Conservation (phyloP, 2,329 filamentous ascomycete genomes). For the Aspergillus fumigatus region DNA sequence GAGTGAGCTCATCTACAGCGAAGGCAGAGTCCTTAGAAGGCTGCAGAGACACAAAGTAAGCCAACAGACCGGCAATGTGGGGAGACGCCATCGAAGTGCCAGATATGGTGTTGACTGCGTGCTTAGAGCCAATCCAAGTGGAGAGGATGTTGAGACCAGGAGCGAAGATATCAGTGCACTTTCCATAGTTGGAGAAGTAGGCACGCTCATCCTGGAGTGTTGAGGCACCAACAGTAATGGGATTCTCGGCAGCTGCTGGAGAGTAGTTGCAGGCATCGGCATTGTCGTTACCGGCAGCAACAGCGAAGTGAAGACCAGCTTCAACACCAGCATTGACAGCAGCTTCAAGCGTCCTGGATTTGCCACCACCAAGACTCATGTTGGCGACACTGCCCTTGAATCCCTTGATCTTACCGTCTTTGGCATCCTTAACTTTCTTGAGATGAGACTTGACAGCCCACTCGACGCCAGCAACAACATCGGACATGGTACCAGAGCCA, state of each 20-base stretch:
- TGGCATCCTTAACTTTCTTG: slow-evolving; percentile 70
- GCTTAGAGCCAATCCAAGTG: slow-evolving; percentile 96
- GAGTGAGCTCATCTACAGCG: slow-evolving; percentile 81
- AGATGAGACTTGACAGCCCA: slow-evolving; percentile 79
- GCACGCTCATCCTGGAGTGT: slow-evolving; percentile 91
- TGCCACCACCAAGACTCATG: slow-evolving; percentile 98
- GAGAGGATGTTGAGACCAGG: slow-evolving; percentile 95
- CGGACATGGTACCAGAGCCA: slow-evolving; percentile 96
- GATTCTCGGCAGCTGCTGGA: slow-evolving; percentile 83
- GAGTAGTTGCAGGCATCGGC: slow-evolving; percentile 99
- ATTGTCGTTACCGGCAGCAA: slow-evolving; percentile 98
- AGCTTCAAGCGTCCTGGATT: slow-evolving; percentile 84
- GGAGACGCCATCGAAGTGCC: slow-evolving; percentile 99
- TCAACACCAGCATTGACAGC: slow-evolving; percentile 92
- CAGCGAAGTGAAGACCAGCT: slow-evolving; percentile 92
- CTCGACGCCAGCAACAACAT: slow-evolving; percentile 97
- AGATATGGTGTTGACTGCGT: slow-evolving; percentile 97
- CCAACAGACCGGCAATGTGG: slow-evolving; percentile 91
- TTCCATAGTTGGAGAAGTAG: slow-evolving; percentile 99
- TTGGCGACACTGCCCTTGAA: slow-evolving; percentile 99
- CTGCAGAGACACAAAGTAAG: slow-evolving; percentile 97
- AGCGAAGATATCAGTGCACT: slow-evolving; percentile 99
- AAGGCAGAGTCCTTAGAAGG: slow-evolving; percentile 86
- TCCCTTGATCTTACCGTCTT: slow-evolving; percentile 85
- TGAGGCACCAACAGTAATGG: slow-evolving; percentile 93